A percentile compares a stretch with the other conserved stretches of the same genome.
Conservation (phyloP, 73 alveolate species). For the Effrenium voratum region DNA sequence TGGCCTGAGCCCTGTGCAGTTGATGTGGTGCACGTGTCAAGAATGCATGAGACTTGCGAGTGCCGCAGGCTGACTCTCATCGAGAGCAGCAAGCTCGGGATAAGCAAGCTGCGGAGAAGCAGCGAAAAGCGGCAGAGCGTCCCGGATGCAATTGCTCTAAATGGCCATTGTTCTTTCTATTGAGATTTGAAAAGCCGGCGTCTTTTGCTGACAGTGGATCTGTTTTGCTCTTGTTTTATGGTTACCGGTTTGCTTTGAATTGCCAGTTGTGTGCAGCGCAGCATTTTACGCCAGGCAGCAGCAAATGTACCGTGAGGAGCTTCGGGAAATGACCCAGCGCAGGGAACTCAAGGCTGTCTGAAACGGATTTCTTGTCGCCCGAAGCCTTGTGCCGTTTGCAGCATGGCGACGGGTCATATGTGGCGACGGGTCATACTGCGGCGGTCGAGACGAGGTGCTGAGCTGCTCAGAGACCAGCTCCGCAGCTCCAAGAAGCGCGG, state of each 20-base stretch:
- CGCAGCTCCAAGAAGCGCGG: constrained; percentile 76
- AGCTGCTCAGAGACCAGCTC: constrained; percentile 45
- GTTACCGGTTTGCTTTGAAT: background rate
- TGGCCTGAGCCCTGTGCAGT: background rate
- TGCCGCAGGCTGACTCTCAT: constrained; percentile 57
- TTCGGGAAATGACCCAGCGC: constrained; percentile 89
- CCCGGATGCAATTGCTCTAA: too few species aligned
- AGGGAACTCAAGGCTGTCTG: background rate
- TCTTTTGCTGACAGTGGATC: too few species aligned
- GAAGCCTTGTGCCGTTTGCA: background rate
- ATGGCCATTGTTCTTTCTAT: too few species aligned
- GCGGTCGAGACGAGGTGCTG: constrained; percentile 29
- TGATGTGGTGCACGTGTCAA: background rate
- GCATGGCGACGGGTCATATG: background rate
- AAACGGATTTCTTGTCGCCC: background rate
- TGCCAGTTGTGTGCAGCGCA: background rate
- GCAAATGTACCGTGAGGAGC: constrained; percentile 40
- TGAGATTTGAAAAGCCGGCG: too few species aligned
- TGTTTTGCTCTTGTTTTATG: too few species aligned
- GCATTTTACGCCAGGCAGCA: background rate
- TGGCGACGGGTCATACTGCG: background rate
- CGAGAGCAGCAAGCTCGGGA: constrained; percentile 86
- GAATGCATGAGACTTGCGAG: background rate
- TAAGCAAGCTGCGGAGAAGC: constrained; percentile 50
- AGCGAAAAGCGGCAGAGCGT: too few species aligned